phyloP scores from a whole-genome alignment of 2,329 filamentous ascomycete genomes.

The Trichoderma simmonsii region DNA sequence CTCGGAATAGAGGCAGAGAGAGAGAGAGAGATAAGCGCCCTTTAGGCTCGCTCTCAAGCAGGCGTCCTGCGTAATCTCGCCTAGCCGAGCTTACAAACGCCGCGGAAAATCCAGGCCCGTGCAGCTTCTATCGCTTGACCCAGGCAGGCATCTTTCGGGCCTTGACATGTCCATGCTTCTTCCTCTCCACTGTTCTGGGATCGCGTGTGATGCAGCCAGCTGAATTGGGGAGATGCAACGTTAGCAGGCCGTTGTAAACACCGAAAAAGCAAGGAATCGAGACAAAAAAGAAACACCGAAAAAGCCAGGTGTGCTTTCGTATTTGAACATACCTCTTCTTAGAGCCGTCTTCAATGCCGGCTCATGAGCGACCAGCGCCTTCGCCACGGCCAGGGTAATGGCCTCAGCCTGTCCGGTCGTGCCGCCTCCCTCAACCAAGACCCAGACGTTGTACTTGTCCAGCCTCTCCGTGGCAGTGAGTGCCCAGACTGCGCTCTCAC shows the following conservation, averaged over 20 bases:
- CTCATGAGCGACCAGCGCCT: conserved; percentile 86
- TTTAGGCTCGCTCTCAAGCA: not conserved
- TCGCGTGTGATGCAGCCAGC: conserved; percentile 92
- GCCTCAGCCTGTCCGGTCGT: conserved; percentile 95
- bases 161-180: conserved; percentile 95
- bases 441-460: conserved; percentile 98
- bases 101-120: not conserved
- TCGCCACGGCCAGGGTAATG: conserved; percentile 83
- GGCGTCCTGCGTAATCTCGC: conserved; percentile 15
- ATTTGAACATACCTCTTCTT: conserved; percentile 71
- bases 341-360: conserved; percentile 84
- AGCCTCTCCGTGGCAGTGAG: conserved; percentile 76
- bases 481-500: conserved; percentile 91
- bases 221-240: conserved; percentile 40
- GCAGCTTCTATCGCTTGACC: conserved; percentile 70
- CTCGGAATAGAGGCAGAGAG: not conserved
- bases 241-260: conserved; percentile 39
- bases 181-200: conserved; percentile 88
- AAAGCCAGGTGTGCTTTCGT: not conserved
- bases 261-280: not conserved
- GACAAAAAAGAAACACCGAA: not conserved
- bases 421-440: conserved; percentile 77
- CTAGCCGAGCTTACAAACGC: not conserved
- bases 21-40: not conserved
- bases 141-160: conserved; percentile 97